These are phyloP conservation scores for Solanum ossicruentum DNA, from an alignment of 257 asterid species.

Conservation along the genomic window DNA sequence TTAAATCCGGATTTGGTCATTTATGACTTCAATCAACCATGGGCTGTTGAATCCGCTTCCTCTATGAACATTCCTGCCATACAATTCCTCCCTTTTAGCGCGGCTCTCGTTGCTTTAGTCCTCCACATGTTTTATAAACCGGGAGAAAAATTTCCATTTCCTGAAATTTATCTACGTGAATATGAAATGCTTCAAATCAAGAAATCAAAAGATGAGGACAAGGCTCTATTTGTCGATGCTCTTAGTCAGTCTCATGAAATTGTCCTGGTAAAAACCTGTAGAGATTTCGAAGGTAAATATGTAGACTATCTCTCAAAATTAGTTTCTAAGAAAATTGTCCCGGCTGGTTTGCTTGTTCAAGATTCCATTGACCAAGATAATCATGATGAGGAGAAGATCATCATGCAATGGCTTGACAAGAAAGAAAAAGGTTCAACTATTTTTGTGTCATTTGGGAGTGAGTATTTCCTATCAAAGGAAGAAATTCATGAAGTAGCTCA, in stretches of 20 bases:
- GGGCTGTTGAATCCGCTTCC: constrained; percentile 27
- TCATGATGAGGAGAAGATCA: neutral
- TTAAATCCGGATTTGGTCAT: constrained; percentile 22
- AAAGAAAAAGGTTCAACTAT: constrained; percentile 19
- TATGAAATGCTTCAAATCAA: neutral
- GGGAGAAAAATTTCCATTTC: neutral
- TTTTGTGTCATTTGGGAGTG: constrained; percentile 42
- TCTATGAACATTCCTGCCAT: constrained; percentile 15
- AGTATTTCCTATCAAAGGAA: constrained; percentile 21
- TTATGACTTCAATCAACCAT: constrained; percentile 36
- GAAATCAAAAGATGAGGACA: neutral
- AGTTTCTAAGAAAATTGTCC: constrained; percentile 16
- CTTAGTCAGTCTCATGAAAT: neutral
- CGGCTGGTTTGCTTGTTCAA: constrained; percentile 30
- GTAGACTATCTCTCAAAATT: constrained; percentile 7
- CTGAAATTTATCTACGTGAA: neutral
- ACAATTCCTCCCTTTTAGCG: constrained; percentile 23
- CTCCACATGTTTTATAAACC: constrained; percentile 7
- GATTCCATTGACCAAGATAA: constrained; percentile 2
- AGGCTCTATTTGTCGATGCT: neutral
- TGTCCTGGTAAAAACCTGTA: constrained; percentile 22
- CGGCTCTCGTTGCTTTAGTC: constrained; percentile 12
- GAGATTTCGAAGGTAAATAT: constrained; percentile 26
- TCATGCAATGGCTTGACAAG: constrained; percentile 17
- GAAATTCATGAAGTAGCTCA: constrained; percentile 23